Evolutionary conservation across 2,329 filamentous ascomycete genomes (phyloP), one percentile per base, ranked within the genome.

Genomic region (Colletotrichum melonis): DNA sequence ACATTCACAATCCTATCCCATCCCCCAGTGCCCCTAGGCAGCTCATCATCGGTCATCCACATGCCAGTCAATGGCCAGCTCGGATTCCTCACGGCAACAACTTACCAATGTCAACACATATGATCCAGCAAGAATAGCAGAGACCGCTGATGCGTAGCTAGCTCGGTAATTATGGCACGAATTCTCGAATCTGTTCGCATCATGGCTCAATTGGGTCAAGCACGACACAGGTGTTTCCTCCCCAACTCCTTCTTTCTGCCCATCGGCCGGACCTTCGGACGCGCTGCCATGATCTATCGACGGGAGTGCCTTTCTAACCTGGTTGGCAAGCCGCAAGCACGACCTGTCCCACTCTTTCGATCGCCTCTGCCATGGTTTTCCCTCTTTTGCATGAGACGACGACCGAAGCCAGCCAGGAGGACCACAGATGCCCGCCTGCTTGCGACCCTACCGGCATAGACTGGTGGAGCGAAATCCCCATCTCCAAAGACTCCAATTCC

Each of bases 361-460:
- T 14, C 52, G 30, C 26, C 30, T 69, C 38, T 63, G 56, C 64
- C 66, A 69, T 59, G 69, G 5, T 72, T 35, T 59, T 64, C 19
- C 16, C 22, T 32, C 32, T 67, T 52, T 28, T 56, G 46, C 55
- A 59, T 62, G 54, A 32, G 28, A 54, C 57, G 26, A 35, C 46
- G 69, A n/a, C 66, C 42, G 38, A 26, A 42, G 69, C 54, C 69
- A 58, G 42, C 62, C 38, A 60, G 56, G 38, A 60, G 46, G 60
- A 24, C 54, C 42, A 46, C 30, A 55, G n/a, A 68, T 54, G 58
- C 35, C 69, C 57, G 56, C 69, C 56, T 68, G 46, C 26, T 57
- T 71, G 63, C 64, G 57, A 62, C 54, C 58, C 28, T 67, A 56
- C 67, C 60, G 26, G n/a, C 52, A 57, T 28, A 54, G 55, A 16